Conservation (phyloP, 1,139 yeast species). For the Hansenula sp. region DNA sequence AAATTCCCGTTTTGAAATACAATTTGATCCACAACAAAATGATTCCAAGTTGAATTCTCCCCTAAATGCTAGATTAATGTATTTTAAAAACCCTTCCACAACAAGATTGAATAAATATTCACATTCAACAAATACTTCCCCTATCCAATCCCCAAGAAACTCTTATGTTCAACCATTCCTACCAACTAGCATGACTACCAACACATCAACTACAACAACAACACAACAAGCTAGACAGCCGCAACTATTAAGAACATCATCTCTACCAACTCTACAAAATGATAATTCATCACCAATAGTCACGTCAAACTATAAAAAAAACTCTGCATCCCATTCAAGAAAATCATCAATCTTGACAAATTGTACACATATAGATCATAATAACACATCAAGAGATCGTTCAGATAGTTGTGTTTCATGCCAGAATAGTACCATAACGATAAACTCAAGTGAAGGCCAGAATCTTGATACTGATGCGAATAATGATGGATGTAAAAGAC, state of each 20-base stretch:
- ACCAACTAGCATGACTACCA: too few species aligned
- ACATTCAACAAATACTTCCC: not conserved
- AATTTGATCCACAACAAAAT: slow-evolving; percentile 1
- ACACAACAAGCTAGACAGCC: not conserved
- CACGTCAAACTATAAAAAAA: too few species aligned
- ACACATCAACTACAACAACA: too few species aligned
- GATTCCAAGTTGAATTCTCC: not conserved
- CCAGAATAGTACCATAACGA: not conserved
- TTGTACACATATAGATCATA: not conserved
- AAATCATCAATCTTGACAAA: slow-evolving; percentile 1
- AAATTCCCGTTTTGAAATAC: not conserved
- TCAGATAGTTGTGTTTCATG: slow-evolving; percentile 1
- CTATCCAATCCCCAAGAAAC: not conserved
- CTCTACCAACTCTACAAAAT: too few species aligned
- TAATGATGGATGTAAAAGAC: slow-evolving; percentile 15
- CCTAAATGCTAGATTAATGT: not conserved
- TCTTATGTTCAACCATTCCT: not conserved
- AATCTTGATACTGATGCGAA: not conserved
- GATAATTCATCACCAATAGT: too few species aligned
- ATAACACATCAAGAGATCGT: not conserved
- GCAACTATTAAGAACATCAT: not conserved
- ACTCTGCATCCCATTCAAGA: not conserved
- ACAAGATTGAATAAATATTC: not conserved
- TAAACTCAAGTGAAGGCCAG: not conserved
- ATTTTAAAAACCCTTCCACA: not conserved